A percentile compares a stretch with the other conserved stretches of the same genome.
These are phyloP conservation scores for Picea sitchensis DNA, from an alignment of 75 land plant genomes.

Conservation along the genomic window DNA sequence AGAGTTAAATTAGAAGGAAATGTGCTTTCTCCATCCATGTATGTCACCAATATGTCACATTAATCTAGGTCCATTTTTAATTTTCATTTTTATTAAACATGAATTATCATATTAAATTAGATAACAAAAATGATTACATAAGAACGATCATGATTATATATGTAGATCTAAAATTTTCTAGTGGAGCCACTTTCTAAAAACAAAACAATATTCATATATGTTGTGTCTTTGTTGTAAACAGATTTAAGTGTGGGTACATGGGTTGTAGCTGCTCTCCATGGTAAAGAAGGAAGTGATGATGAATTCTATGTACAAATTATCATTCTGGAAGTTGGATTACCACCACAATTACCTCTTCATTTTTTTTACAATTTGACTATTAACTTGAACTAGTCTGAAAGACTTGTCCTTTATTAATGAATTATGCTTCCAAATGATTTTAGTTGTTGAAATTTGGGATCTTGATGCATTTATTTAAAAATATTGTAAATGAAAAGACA, in stretches of 20 bases:
- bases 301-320: constrained; percentile 71
- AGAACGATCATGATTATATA: too few relatives aligned
- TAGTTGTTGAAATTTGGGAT: background rate
- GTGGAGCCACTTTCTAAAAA: too few relatives aligned
- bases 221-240: background rate
- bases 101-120: too few relatives aligned
- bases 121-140: too few relatives aligned
- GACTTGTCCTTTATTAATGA: background rate
- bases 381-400: background rate
- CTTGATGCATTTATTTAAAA: background rate
- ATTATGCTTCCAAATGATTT: background rate
- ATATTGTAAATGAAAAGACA: too few relatives aligned
- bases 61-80: too few relatives aligned
- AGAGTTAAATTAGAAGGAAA: constrained; percentile 80
- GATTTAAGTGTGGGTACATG: constrained; percentile 35
- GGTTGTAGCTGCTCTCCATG: constrained; percentile 25
- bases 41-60: constrained; percentile 69
- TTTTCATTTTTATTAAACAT: too few relatives aligned
- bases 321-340: constrained; percentile 85
- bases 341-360: constrained; percentile 55
- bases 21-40: constrained; percentile 45
- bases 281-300: constrained; percentile 57
- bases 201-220: too few relatives aligned
- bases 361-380: background rate
- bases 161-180: too few relatives aligned